Evolutionary conservation across 352 stramenopile genomes (phyloP), one percentile per base, ranked within the genome.

Genomic region (Globisporangium iwayamae): DNA sequence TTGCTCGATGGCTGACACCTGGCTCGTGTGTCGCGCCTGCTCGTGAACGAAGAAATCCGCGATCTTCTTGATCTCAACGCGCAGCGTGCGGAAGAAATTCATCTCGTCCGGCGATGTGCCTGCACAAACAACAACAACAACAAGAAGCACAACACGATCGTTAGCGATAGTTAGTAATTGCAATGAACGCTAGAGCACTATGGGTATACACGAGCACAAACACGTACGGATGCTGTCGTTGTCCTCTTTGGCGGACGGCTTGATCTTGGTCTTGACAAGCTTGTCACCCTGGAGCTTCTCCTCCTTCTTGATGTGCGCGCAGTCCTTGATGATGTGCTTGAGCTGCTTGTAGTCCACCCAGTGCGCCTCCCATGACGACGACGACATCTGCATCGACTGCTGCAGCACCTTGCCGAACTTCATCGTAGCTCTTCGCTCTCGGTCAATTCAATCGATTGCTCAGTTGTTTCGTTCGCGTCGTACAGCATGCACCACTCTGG

Each of bases 251-350:
- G 83, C 80, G 28, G 71, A 77, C 13, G 82, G 83, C 54, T 91
- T 90, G 67, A 91, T 87, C 72, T 90, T 91, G 63, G 77, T 89
- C 64, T 89, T 89, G 59, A 85, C 56, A 32, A 91, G 76, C 51
- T 79, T 88, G 51, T 87, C 77, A 60, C 81, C 82, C 55, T 90
- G 78, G 53, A 94, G 75, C 66, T 94, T 93, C 63, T 94, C 85
- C 62, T 96, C 84, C 47, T 90, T 93, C 48, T 85, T 80, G 61
- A 96, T 87, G 74, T 94, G 83, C 50, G 85, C 87, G 68, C 87
- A 96, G 74, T 94, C 87, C 66, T 96, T 96, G 71, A 96, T 94
- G 68, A 94, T 94, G 65, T 84, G 80, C 78, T 96, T 96, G 54
- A 96, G 84, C 63, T 90, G 69, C 67, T 96, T 96, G 77, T 96